Percentiles rank a stretch among this genome's conserved stretches.
These are phyloP conservation scores for Gynostemma pentaphyllum DNA, from an alignment of 306 rosid species.

Conservation along the genomic window DNA sequence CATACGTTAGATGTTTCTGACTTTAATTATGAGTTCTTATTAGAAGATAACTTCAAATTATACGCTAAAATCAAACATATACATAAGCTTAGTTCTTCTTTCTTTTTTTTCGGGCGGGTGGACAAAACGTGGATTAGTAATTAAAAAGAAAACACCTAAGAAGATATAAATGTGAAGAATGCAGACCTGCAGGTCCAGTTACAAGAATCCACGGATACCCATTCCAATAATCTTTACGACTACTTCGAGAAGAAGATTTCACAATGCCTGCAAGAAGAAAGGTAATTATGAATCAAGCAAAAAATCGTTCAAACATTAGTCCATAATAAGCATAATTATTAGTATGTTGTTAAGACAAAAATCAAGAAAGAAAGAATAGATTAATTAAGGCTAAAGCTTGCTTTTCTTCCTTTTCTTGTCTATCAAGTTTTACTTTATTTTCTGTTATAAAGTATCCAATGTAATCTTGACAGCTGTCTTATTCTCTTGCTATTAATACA, in stretches of 20 bases:
- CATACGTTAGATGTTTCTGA: too few species aligned
- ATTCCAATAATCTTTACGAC: not conserved
- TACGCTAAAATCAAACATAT: not conserved
- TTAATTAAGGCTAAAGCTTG: too few species aligned
- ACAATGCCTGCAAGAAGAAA: constrained; percentile 3
- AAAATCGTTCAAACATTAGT: not conserved
- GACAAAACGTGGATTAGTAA: not conserved
- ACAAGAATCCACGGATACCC: constrained; percentile 22
- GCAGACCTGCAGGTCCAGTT: constrained; percentile 43
- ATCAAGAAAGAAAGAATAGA: too few species aligned
- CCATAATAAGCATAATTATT: not conserved
- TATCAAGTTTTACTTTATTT: too few species aligned
- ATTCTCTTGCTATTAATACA: too few species aligned
- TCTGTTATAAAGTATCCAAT: too few species aligned
- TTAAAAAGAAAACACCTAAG: not conserved
- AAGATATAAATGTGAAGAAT: not conserved
- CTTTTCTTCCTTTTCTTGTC: too few species aligned
- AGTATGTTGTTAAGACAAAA: not conserved
- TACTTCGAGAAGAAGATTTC: not conserved
- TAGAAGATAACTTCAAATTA: not conserved
- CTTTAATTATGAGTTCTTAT: too few species aligned
- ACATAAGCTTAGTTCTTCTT: too few species aligned
- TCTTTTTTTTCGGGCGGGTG: too few species aligned
- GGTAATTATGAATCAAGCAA: not conserved
- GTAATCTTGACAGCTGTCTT: too few species aligned